These are phyloP conservation scores for Rhipidocladum racemiflorum DNA, from an alignment of 176 grass and related monocot genomes.

Conservation along the genomic window DNA sequence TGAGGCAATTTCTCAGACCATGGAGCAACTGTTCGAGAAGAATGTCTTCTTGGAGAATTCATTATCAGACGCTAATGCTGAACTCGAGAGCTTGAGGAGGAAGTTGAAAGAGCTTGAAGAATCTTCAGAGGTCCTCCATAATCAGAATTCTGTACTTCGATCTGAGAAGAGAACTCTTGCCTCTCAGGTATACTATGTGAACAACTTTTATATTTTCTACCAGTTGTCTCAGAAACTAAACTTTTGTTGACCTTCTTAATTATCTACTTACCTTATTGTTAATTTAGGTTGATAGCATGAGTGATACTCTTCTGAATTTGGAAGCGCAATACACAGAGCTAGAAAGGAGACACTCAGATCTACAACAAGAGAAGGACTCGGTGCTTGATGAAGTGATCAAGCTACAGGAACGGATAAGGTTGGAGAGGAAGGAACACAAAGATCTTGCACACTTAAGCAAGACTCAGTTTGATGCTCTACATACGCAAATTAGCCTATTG, in stretches of 20 bases:
- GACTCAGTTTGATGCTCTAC: constrained; percentile 26
- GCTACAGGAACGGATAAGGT: constrained; percentile 55
- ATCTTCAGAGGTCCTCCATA: constrained; percentile 41
- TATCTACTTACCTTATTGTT: constrained; percentile 21
- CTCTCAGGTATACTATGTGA: constrained; percentile 48
- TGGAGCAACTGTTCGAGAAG: constrained; percentile 53
- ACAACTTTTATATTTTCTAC: constrained; percentile 17
- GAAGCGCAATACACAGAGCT: constrained; percentile 59
- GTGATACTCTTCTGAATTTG: constrained; percentile 49
- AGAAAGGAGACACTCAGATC: constrained; percentile 45
- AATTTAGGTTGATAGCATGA: constrained; percentile 70
- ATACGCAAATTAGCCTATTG: constrained; percentile 41
- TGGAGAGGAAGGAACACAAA: constrained; percentile 66
- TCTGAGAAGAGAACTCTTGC: constrained; percentile 62
- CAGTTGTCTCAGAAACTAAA: background rate
- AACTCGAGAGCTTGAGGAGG: constrained; percentile 55
- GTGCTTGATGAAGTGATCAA: constrained; percentile 55
- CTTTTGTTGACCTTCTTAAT: background rate
- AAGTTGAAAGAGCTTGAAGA: constrained; percentile 55
- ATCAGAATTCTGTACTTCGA: constrained; percentile 55
- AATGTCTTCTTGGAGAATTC: constrained; percentile 80
- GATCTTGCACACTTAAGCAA: constrained; percentile 35
- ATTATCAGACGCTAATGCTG: constrained; percentile 59
- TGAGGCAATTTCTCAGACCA: constrained; percentile 57
- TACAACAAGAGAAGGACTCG: constrained; percentile 62